Base-by-base conservation (phyloP, 2,329 filamentous ascomycete species). In the Beauveria sp. region DNA sequence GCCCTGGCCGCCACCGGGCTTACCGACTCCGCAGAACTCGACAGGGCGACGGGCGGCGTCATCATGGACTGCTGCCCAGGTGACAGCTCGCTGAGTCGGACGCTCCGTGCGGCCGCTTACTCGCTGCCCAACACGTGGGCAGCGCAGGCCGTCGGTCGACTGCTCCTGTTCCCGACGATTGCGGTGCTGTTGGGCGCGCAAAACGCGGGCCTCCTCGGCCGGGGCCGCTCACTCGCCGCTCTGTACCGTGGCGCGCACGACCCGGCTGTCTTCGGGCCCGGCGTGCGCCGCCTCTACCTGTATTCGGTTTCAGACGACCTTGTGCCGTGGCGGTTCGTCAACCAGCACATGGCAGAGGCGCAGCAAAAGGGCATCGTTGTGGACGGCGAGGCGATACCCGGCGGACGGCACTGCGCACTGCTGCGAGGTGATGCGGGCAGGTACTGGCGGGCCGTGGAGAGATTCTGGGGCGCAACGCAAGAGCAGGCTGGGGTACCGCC, bases 1-100 rank as follows among this genome's bases (percentile, higher is more conserved):
- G 45, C 24, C 1, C 52, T 56, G 12, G 26, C 26, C 1, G 30
- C 61, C 7, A 38, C 12, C 10, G 16, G 28, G 1, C 20, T 10
- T 3, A 22, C 8, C 40, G 24, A 40, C 7, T 20, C 49, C 10
- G 30, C 16, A 5, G 55, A 51, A 3, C 54, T 59, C 5, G 55
- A 58, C 26, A 18, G 38, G n/a, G 55, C 61, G 10, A 38, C 47
- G 26, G 46, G 61, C 24, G 56, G 42, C 22, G 50, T 62, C 45
- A 59, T 62, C 28, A 50, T 62, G 49, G 61, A 62, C 55, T 62
- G 61, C 61, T 59, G 61, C 34, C 61, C 61, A 6, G 51, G 55
- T n/a, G 55, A 58, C 45, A 20, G 30, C 45, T 58, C 55, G 28
- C 24, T 62, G n/a, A 7, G 34, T 6, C 46, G 26, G 22, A 58